Evolutionary conservation across 2,329 filamentous ascomycete species (phyloP).

Genomic region (Salinomyces thailandicus): DNA sequence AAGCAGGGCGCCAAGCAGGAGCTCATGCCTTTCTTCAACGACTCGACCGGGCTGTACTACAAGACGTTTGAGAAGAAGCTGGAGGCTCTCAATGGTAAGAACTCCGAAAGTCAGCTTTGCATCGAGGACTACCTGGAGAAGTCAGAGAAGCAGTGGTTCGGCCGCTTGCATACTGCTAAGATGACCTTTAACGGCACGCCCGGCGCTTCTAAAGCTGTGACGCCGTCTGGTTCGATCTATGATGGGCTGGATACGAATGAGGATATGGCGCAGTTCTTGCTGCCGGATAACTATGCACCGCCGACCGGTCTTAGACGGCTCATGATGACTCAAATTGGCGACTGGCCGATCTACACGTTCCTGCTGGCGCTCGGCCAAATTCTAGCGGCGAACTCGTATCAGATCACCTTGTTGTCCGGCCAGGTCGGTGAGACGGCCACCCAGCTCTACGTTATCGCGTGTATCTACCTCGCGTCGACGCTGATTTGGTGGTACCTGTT

Average conservation of each 20-base stretch:
- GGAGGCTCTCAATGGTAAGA: slow-evolving; percentile 44
- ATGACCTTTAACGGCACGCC: slow-evolving; percentile 39
- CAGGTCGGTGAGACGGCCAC: slow-evolving; percentile 48
- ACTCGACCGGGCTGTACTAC: slow-evolving; percentile 52
- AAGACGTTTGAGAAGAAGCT: slow-evolving; percentile 48
- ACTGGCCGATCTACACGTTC: slow-evolving; percentile 55
- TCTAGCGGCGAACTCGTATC: slow-evolving; percentile 56
- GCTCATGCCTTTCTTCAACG: slow-evolving; percentile 57
- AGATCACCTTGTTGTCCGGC: slow-evolving; percentile 57
- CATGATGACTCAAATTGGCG: slow-evolving; percentile 48
- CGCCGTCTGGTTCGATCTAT: slow-evolving; percentile 32
- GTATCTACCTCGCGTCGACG: slow-evolving; percentile 48
- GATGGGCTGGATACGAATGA: slow-evolving; percentile 31
- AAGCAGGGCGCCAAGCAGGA: slow-evolving; percentile 55
- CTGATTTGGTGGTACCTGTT: slow-evolving; percentile 53
- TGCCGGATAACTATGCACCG: slow-evolving; percentile 46
- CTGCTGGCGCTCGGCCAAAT: slow-evolving; percentile 53
- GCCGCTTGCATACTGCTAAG: slow-evolving; percentile 47
- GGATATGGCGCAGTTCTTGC: slow-evolving; percentile 43
- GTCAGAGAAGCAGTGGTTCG: slow-evolving; percentile 59
- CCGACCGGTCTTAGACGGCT: slow-evolving; percentile 46
- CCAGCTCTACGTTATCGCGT: slow-evolving; percentile 51
- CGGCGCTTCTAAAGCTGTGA: slow-evolving; percentile 19
- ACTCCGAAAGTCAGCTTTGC: slow-evolving; percentile 49
- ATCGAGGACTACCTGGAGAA: slow-evolving; percentile 56